phyloP scores from a whole-genome alignment of 1,284 basidiomycete genomes.

The Rhodotorula sp. region DNA sequence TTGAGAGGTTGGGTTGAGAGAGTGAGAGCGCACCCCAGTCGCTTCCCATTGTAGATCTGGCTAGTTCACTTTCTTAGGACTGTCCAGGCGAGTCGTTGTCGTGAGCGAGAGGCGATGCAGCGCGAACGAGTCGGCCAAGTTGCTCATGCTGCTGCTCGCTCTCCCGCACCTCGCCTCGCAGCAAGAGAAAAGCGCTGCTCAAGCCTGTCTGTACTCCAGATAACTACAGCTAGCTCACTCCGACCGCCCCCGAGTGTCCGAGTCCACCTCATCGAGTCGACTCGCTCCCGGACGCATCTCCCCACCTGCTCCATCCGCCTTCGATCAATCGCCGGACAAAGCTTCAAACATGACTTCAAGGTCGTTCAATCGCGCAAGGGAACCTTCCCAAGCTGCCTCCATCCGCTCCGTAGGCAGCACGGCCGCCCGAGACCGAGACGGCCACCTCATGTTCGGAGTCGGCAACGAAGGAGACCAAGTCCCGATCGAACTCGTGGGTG shows the following conservation, averaged over 20 bases:
- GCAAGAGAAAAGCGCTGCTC: neutral
- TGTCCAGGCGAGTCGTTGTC: no score
- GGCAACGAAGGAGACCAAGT: conserved; percentile 16
- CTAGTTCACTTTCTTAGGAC: no score
- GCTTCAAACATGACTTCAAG: neutral
- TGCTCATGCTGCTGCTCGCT: neutral
- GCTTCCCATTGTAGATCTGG: conserved; percentile 16
- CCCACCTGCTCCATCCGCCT: neutral
- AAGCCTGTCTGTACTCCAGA: neutral
- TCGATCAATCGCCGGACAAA: neutral
- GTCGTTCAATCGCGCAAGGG: conserved; percentile 5
- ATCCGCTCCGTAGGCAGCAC: conserved; percentile 7
- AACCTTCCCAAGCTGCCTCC: conserved; percentile 14
- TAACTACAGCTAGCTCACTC: no score
- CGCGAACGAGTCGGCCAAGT: no score
- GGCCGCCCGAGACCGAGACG: conserved; percentile 15
- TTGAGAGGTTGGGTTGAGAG: neutral
- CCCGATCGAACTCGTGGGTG: conserved; percentile 33
- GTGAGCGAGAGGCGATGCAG: no score
- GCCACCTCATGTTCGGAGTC: conserved; percentile 16
- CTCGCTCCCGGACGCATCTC: neutral
- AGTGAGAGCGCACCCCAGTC: conserved; percentile 22
- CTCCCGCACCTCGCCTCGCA: neutral
- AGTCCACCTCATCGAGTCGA: neutral
- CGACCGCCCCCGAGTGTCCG: no score